Evolutionary conservation across 495 filamentous ascomycete genomes (phyloP).

Genomic region (Hyphodiscus hymeniophilus): DNA sequence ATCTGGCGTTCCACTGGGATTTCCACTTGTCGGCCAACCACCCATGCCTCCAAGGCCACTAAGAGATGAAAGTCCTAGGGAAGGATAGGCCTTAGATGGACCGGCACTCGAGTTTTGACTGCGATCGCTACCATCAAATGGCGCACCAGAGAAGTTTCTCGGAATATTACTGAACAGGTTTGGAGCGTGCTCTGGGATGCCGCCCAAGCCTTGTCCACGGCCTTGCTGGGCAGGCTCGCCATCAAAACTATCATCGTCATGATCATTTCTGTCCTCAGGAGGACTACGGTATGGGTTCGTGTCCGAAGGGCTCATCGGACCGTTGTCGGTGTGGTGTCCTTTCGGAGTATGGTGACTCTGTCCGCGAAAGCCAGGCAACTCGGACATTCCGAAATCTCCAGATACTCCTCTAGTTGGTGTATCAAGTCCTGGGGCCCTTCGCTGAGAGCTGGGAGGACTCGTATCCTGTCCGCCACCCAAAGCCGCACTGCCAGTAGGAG

Average conservation of each 20-base stretch:
- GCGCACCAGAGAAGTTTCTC: slow-evolving; percentile 36
- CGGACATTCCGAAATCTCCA: slow-evolving; percentile 74
- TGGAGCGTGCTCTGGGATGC: slow-evolving; percentile 29
- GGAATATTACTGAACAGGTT: slow-evolving; percentile 37
- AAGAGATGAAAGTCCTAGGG: slow-evolving; percentile 51
- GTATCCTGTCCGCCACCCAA: slow-evolving; percentile 65
- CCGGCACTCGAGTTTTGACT: slow-evolving; percentile 85
- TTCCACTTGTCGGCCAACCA: slow-evolving; percentile 57
- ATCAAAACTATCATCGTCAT: slow-evolving; percentile 49
- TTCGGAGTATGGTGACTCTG: slow-evolving; percentile 38
- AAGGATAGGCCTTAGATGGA: slow-evolving; percentile 58
- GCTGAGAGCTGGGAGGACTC: slow-evolving; percentile 34
- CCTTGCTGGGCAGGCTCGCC: slow-evolving; percentile 16
- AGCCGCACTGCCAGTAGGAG: slow-evolving; percentile 65
- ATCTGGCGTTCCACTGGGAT: slow-evolving; percentile 63
- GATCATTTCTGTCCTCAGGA: slow-evolving; percentile 61
- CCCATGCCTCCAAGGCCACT: slow-evolving; percentile 47
- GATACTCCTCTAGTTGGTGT: slow-evolving; percentile 51
- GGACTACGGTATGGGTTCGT: slow-evolving; percentile 98
- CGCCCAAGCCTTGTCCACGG: slow-evolving; percentile 40
- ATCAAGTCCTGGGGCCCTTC: slow-evolving; percentile 36
- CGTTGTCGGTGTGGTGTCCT: slow-evolving; percentile 44
- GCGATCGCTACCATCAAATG: slow-evolving; percentile 68
- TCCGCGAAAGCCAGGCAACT: slow-evolving; percentile 49
- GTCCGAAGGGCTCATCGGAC: slow-evolving; percentile 83